Base-by-base conservation (phyloP, 768 basidiomycete species). In the Paxillus involutus region DNA sequence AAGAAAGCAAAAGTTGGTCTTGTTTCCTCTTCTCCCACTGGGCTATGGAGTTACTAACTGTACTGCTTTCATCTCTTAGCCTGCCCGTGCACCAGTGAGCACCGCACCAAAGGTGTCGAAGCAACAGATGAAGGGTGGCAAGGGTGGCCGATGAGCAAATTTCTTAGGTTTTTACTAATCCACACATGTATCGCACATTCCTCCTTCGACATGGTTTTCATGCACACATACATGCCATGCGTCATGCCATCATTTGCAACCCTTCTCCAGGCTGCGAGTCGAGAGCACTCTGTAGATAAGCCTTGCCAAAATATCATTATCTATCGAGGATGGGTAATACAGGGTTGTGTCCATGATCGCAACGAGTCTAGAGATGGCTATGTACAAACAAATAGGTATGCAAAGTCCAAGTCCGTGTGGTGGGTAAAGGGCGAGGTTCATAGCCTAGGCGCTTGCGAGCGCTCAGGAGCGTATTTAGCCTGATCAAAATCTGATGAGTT, bases 111-210 rank as follows among this genome's bases (percentile, higher is more conserved):
- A 88, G 76, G 85, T 95, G 42, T 92, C 92, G 68, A 98, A 95
- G 78, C 94, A 96, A 75, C 89, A 89, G 77, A 93, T 93, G 88
- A 95, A 94, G 82, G 93, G 92, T 69, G 83, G 86, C 66, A 88
- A 89, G 77, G 82, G 83, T 51, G 84, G 86, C 55, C 83, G 88
- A 78, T 88, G 71, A 85, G 59, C 47, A 45, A 35, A 47, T 26
- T 49, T 24, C 57, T 52, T 40, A 33, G 51, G 42, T 47, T 47
- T 44, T 35, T 17, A 43, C 43, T 45, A 42, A 32, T 16, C 48
- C 35, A 40, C 29, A 41, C 53, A 51, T 64, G 64, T 71, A 71
- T 62, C 56, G 48, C 71, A 63, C 44, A 42, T 63, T 59, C 58
- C 24, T 49, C 52, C 42, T 29, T 54, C 49, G 55, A 54, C 62